Base-by-base conservation (phyloP, 176 grass and related monocot genomes). In the Raddia distichophylla region DNA sequence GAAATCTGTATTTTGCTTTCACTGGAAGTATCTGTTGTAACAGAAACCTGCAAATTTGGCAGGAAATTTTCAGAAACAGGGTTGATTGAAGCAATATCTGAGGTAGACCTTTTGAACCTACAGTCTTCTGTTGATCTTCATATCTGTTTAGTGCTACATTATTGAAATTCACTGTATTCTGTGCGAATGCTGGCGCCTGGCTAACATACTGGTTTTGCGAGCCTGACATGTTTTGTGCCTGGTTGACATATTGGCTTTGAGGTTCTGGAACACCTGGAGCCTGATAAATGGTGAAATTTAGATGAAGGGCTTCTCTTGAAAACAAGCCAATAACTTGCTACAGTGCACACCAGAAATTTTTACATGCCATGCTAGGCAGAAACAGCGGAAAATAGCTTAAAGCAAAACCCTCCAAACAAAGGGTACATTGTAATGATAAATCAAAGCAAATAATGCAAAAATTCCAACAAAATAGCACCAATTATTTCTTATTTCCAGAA, bases 1-100 rank as follows among this genome's bases (percentile, higher is more conserved):
- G 85, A 86, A 68, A 91, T 82, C 79, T 93, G 95, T 71, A 93
- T 84, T 91, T 98, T 98, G 72, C 80, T 93, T 91, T 93, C 88
- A 11, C 78, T 84, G 14, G 20, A 85, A 84, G 62, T 53, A 77
- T 84, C 85, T 56, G 60, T 64, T 74, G 69, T 76, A 47, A 82
- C 43, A 6, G 64, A 74, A 78, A 60, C 82, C 80, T 92, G 87
- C 67, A 75, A 87, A 48, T 69, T 86, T 87, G 74, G 73, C 74
- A 82, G 74, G 62, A 84, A 93, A 37, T 86, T 82, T 57, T 91
- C 86, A 81, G 78, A 76, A 76, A 87, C 80, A 85, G 91, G 84
- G 68, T 87, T 76, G 46, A 79, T 32, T 33, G 60, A 87, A 51
- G 63, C 80, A 97, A 86, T 81, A 85, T 91, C 67, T 56, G 83